These are phyloP conservation scores for Podospora australis DNA, from an alignment of 495 filamentous ascomycete species.

Conservation along the genomic window DNA sequence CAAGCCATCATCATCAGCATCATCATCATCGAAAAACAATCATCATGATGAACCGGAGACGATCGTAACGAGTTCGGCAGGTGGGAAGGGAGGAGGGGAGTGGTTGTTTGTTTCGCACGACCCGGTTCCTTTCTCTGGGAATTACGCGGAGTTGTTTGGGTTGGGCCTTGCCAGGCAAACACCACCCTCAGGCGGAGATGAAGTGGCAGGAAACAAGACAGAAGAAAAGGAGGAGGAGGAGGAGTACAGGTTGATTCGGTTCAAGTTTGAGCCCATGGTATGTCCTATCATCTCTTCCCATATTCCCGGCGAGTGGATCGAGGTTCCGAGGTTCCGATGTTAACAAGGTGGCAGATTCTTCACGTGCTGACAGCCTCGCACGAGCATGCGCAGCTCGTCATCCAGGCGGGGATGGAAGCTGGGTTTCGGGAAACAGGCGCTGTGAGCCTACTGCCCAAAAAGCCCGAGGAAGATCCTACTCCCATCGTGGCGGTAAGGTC, in stretches of 20 bases:
- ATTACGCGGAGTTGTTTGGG: constrained; percentile 13
- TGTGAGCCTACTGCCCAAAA: constrained; percentile 28
- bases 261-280: constrained; percentile 96
- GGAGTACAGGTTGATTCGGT: constrained; percentile 61
- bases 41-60: background rate
- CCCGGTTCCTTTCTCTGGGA: constrained; percentile 40
- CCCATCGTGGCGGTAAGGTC: constrained; percentile 81
- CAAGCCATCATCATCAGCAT: constrained; percentile 24
- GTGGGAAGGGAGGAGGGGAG: constrained; percentile 72
- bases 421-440: constrained; percentile 90
- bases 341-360: constrained; percentile 58
- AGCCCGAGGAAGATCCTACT: constrained; percentile 25
- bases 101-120: constrained; percentile 90
- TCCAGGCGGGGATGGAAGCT: constrained; percentile 66
- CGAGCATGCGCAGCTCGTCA: constrained; percentile 61
- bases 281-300: constrained; percentile 17
- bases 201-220: background rate
- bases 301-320: background rate
- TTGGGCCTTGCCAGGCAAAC: background rate
- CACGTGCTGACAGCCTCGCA: constrained; percentile 73
- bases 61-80: constrained; percentile 34
- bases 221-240: background rate
- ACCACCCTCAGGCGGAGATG: constrained; percentile 3
- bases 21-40: background rate
- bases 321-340: background rate